A percentile compares a stretch with the other conserved stretches of the same genome.
Evolutionary conservation across 2,329 filamentous ascomycete genomes (phyloP).

Genomic region (Pseudogymnoascus destructans): DNA sequence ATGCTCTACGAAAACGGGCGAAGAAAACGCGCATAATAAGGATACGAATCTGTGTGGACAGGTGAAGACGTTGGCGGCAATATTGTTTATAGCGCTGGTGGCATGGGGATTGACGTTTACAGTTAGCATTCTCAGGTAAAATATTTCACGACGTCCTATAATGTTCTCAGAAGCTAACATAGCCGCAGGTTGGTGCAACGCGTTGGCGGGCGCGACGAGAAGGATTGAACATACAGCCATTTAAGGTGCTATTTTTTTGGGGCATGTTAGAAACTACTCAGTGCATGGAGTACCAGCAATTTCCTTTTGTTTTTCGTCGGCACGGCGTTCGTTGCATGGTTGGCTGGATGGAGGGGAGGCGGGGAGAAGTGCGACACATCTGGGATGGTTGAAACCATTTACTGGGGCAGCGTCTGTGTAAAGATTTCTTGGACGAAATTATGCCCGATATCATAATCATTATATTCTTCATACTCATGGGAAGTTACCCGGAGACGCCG

Average conservation of each 20-base stretch:
- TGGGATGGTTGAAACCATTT: not conserved
- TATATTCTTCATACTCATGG: constrained; percentile 1
- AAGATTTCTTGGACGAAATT: constrained; percentile 3
- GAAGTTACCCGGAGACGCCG: not conserved
- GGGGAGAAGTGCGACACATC: not conserved
- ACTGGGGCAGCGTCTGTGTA: not conserved
- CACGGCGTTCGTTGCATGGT: constrained; percentile 4
- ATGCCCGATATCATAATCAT: constrained; percentile 7
- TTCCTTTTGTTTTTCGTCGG: not conserved
- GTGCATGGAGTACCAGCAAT: constrained; percentile 3
- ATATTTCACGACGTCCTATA: not conserved
- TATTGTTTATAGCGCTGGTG: constrained; percentile 68
- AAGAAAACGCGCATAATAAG: constrained; percentile 23
- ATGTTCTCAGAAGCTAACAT: constrained; percentile 21
- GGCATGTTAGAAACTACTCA: not conserved
- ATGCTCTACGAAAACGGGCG: constrained; percentile 33
- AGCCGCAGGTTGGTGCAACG: constrained; percentile 40
- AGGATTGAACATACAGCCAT: constrained; percentile 14
- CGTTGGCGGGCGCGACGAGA: constrained; percentile 41
- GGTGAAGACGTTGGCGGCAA: constrained; percentile 60
- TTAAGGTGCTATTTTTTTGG: not conserved
- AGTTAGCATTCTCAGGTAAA: constrained; percentile 62
- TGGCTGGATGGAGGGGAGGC: not conserved
- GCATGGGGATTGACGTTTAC: constrained; percentile 88
- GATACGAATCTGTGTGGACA: constrained; percentile 41